Percentiles rank a stretch among this genome's conserved stretches.
phyloP scores from a whole-genome alignment of 805 yeast species.

The Priceomyces fermenticarens region DNA sequence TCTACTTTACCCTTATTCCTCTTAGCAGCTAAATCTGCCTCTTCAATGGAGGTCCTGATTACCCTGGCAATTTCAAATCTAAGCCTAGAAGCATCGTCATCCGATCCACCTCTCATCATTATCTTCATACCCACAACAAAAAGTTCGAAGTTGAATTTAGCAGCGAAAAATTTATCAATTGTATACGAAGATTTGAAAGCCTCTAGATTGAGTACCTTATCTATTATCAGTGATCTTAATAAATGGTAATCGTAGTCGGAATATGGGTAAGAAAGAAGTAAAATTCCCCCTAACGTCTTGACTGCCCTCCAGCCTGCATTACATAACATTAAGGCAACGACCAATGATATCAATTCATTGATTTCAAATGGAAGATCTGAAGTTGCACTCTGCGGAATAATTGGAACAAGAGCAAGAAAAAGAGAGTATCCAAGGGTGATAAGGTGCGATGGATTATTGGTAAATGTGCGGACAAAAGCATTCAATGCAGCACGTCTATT shows the following conservation, averaged over 20 bases:
- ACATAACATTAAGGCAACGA: conserved; percentile 44
- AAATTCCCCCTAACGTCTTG: conserved; percentile 47
- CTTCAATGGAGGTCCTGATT: conserved; percentile 31
- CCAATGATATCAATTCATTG: conserved; percentile 44
- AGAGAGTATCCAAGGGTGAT: conserved; percentile 43
- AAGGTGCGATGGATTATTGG: conserved; percentile 43
- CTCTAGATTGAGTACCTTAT: conserved; percentile 46
- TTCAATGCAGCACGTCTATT: conserved; percentile 2
- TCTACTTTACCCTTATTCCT: conserved; percentile 23
- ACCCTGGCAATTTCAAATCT: conserved; percentile 48
- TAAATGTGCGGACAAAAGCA: conserved; percentile 14
- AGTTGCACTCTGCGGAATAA: conserved; percentile 28
- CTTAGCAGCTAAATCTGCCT: conserved; percentile 15
- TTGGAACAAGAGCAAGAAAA: conserved; percentile 41
- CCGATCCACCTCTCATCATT: conserved; percentile 65
- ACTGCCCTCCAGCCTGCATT: conserved; percentile 53
- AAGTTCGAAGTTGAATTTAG: conserved; percentile 61
- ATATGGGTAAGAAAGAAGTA: conserved; percentile 53
- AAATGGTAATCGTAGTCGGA: conserved; percentile 35
- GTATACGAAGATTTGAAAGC: conserved; percentile 49
- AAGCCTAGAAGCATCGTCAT: conserved; percentile 62
- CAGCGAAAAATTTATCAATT: conserved; percentile 48
- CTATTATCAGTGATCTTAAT: conserved; percentile 39
- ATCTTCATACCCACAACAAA: conserved; percentile 56
- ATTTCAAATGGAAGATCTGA: conserved; percentile 31